Evolutionary conservation across 2,329 filamentous ascomycete species (phyloP).

Genomic region (Claviceps fusiformis): DNA sequence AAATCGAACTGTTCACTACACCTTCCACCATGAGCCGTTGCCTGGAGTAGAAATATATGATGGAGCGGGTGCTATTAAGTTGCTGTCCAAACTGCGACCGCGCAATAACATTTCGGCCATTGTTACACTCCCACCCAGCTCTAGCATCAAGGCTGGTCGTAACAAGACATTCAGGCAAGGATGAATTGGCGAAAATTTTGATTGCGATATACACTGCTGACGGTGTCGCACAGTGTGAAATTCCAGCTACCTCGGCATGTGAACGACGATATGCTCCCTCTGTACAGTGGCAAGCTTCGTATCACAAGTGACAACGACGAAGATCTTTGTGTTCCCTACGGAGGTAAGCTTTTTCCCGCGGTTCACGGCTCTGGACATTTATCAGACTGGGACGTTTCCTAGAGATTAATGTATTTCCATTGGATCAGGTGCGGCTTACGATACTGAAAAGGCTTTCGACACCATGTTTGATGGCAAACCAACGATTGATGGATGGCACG

Average conservation of each 20-base stretch:
- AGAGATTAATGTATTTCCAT: not conserved
- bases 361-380: not conserved
- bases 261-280: constrained; percentile 22
- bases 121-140: constrained; percentile 16
- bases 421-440: constrained; percentile 20
- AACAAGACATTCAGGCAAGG: constrained; percentile 16
- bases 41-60: constrained; percentile 24
- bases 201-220: not conserved
- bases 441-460: constrained; percentile 25
- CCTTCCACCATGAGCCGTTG: constrained; percentile 25
- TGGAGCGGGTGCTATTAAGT: constrained; percentile 15
- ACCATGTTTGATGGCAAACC: constrained; percentile 20
- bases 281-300: constrained; percentile 31
- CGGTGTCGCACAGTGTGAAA: constrained; percentile 11
- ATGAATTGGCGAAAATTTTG: not conserved
- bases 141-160: constrained; percentile 16
- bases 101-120: constrained; percentile 14
- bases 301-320: constrained; percentile 27
- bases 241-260: constrained; percentile 17
- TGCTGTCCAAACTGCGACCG: constrained; percentile 16
- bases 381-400: not conserved
- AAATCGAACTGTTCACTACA: constrained; percentile 25
- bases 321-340: constrained; percentile 28
- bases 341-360: constrained; percentile 12
- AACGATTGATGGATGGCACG: constrained; percentile 10